These are phyloP conservation scores for Hyphopichia homilentoma DNA, from an alignment of 805 yeast species.

Conservation along the genomic window DNA sequence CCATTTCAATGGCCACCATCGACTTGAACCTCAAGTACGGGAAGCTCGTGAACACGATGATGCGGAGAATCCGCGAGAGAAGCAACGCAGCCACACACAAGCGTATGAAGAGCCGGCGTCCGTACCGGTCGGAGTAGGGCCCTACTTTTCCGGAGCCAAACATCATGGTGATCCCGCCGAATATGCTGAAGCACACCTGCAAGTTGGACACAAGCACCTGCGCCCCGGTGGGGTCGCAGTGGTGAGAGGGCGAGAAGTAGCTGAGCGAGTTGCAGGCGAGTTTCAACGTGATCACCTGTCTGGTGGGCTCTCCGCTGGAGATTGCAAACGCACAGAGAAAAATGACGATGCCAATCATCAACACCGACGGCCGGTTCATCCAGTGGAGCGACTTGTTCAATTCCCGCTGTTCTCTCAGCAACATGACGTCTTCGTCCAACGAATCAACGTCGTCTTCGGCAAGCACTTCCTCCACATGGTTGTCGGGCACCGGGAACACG, in stretches of 20 bases:
- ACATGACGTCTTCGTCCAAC: slow-evolving; percentile 39
- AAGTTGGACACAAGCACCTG: slow-evolving; percentile 45
- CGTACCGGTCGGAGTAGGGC: slow-evolving; percentile 33
- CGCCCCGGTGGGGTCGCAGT: slow-evolving; percentile 29
- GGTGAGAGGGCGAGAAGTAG: slow-evolving; percentile 4
- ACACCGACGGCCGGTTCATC: slow-evolving; percentile 55
- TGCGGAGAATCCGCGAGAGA: slow-evolving; percentile 19
- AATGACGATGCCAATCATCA: slow-evolving; percentile 42
- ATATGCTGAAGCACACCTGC: slow-evolving; percentile 40
- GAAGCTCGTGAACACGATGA: slow-evolving; percentile 21
- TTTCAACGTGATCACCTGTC: slow-evolving; percentile 34
- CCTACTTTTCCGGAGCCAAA: slow-evolving; percentile 54
- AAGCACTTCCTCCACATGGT: too few species aligned
- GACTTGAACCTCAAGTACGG: slow-evolving; percentile 26
- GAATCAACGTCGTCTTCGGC: slow-evolving; percentile 32
- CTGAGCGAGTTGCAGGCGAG: slow-evolving; percentile 24
- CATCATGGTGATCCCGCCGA: slow-evolving; percentile 43
- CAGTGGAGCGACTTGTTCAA: slow-evolving; percentile 45
- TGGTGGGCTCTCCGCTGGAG: slow-evolving; percentile 34
- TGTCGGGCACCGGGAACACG: too few species aligned
- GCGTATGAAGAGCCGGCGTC: slow-evolving; percentile 29
- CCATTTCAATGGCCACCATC: slow-evolving; percentile 41
- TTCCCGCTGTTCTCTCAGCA: slow-evolving; percentile 48
- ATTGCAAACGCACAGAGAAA: slow-evolving; percentile 42
- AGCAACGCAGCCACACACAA: slow-evolving; percentile 14